Evolutionary conservation across 2,329 filamentous ascomycete species (phyloP).

Genomic region (Chaetomiaceae sp.): DNA sequence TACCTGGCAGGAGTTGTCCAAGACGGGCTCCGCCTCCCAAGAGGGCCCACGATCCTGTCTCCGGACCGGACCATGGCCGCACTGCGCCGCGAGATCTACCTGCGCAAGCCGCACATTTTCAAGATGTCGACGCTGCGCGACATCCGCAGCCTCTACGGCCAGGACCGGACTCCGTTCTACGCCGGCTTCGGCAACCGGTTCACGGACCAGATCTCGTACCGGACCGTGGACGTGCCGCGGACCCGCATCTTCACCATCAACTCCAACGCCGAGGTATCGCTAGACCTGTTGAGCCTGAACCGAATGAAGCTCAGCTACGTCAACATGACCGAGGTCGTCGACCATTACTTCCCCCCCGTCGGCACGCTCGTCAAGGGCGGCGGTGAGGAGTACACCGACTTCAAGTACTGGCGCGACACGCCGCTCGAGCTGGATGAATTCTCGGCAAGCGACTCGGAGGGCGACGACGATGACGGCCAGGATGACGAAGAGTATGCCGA

Average conservation of each 20-base stretch:
- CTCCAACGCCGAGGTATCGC: conserved; percentile 88
- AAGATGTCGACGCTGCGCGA: conserved; percentile 98
- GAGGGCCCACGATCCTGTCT: conserved; percentile 89
- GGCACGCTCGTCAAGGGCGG: conserved; percentile 81
- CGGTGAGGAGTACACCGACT: conserved; percentile 93
- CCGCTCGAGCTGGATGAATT: conserved; percentile 86
- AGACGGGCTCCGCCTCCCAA: conserved; percentile 79
- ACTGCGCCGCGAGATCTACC: conserved; percentile 83
- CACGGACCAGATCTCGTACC: conserved; percentile 93
- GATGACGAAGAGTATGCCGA: conserved; percentile 34
- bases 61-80: conserved; percentile 95
- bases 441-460: conserved; percentile 70
- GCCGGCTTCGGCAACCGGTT: conserved; percentile 95
- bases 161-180: conserved; percentile 79
- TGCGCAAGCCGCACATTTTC: conserved; percentile 96
- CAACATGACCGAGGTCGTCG: conserved; percentile 93
- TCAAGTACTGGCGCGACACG: conserved; percentile 89
- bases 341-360: conserved; percentile 95
- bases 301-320: conserved; percentile 96
- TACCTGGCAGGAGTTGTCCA: conserved; percentile 89
- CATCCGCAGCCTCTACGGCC: conserved; percentile 81
- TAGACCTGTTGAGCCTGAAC: conserved; percentile 86
- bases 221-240: conserved; percentile 90
- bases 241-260: conserved; percentile 97
- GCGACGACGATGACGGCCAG: conserved; percentile 46